Percentiles rank a stretch among this genome's conserved stretches.
These are phyloP conservation scores for Naematelia aurantialba DNA, from an alignment of 768 basidiomycete genomes.

Conservation along the genomic window DNA sequence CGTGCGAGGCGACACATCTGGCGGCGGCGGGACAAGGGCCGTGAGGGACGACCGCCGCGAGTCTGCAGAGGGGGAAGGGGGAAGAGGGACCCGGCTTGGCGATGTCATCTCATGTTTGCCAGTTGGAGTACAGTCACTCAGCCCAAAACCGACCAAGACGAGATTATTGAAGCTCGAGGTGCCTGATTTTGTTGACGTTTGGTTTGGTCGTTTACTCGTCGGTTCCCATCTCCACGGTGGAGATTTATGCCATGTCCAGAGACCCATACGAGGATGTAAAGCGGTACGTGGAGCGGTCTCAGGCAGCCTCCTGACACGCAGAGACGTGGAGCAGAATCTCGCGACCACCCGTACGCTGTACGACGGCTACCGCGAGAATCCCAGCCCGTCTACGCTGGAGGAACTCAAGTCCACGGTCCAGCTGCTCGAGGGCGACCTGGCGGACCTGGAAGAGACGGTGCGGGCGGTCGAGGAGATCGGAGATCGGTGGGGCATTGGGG, in stretches of 20 bases:
- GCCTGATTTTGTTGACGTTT: background rate
- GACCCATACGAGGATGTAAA: slow-evolving; percentile 46
- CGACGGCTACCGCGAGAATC: slow-evolving; percentile 4
- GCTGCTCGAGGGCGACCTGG: slow-evolving; percentile 77
- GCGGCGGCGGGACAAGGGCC: slow-evolving; percentile 19
- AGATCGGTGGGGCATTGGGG: slow-evolving; percentile 78
- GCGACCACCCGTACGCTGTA: slow-evolving; percentile 22
- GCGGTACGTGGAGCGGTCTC: slow-evolving; percentile 19
- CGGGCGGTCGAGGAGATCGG: slow-evolving; percentile 82
- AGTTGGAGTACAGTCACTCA: too few relatives aligned
- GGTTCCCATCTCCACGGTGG: too few relatives aligned
- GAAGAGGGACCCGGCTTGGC: slow-evolving; percentile 9
- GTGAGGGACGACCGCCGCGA: slow-evolving; percentile 11
- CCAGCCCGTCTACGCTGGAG: slow-evolving; percentile 15
- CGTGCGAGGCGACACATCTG: slow-evolving; percentile 24
- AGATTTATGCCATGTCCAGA: slow-evolving; percentile 25
- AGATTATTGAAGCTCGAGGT: background rate
- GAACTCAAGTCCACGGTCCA: slow-evolving; percentile 74
- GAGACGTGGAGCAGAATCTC: slow-evolving; percentile 36
- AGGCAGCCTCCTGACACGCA: slow-evolving; percentile 10
- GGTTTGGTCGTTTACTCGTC: too few relatives aligned
- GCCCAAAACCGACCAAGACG: too few relatives aligned
- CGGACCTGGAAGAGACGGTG: slow-evolving; percentile 91
- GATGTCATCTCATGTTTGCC: slow-evolving; percentile 12
- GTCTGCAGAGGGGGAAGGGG: slow-evolving; percentile 9